Base-by-base conservation (phyloP, 768 basidiomycete species). In the Pholiota microspora region DNA sequence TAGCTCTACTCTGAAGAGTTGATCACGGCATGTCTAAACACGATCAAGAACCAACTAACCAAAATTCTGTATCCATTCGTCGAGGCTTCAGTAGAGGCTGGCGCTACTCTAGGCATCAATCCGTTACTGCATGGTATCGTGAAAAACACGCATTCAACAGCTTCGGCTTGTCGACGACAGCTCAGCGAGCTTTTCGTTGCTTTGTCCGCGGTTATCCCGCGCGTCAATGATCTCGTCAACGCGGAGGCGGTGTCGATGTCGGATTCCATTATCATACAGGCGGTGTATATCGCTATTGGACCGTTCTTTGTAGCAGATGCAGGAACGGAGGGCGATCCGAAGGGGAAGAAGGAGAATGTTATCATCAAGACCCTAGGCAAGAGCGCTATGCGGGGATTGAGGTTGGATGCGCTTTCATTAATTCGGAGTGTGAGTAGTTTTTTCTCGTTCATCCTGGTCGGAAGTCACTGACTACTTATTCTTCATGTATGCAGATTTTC, bases 1-100 rank as follows among this genome's bases (percentile, higher is more conserved):
- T 63, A 95, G 89, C 73, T 98, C 7, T 96, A 96, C 68, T 97
- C 96, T 0, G 94, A 98, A 67, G 97, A 99, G 66, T 77, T 94
- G 9, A 92, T 99, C 57, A 85, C 85, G 0, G 74, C 81, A 0
- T 92, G 94, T 70, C 75, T 98, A 15, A 75, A 72, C 38, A 76
- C 86, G 0, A 78, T 94, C 57, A 94, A 95, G 67, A 89, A 88
- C 57, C 86, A 88, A 54, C 81, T 97, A 27, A 83, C 83, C 1
- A 83, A 83, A 64, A 77, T 92, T 44, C 76, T 98, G 10, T 95
- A 92, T 64, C 94, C 92, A 0, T 91, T 94, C 59, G 83, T 95
- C 4, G 93, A 95, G 63, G 86, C 85, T 0, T 75, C 79, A 2
- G 69, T 75, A 7, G 79, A 79, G 29, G 60, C 63, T 7, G 66